phyloP scores from a whole-genome alignment of 1,284 basidiomycete genomes.

The Anthracocystis setariae region DNA sequence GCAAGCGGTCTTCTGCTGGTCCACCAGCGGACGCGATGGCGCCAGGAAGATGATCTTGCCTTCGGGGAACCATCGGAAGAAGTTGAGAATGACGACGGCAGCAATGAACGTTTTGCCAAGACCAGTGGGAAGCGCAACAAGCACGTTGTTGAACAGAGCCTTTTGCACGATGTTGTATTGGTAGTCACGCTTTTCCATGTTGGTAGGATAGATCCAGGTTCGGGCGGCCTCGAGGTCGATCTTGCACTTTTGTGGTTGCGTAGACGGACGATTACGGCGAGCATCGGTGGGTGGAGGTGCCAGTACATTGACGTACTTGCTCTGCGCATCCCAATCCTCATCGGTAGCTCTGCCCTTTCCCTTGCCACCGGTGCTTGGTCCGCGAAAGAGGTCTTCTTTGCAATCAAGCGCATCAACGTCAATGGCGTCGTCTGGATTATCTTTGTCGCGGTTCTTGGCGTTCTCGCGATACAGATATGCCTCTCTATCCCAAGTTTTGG shows the following conservation, averaged over 20 bases:
- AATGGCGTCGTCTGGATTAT: constrained; percentile 16
- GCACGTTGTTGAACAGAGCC: constrained; percentile 89
- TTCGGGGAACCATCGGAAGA: constrained; percentile 62
- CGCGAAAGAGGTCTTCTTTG: constrained; percentile 3
- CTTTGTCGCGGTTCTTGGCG: constrained; percentile 35
- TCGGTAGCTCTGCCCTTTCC: constrained; percentile 14
- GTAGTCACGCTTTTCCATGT: constrained; percentile 87
- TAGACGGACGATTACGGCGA: constrained; percentile 15
- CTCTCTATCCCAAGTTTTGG: constrained; percentile 51
- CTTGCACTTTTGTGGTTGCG: constrained; percentile 57
- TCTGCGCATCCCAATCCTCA: constrained; percentile 30
- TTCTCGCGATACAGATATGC: constrained; percentile 43
- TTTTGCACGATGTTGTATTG: constrained; percentile 92
- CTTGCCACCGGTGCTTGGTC: constrained; percentile 2
- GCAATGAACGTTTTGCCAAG: constrained; percentile 99
- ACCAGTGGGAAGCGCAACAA: constrained; percentile 94
- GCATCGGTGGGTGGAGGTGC: constrained; percentile 12
- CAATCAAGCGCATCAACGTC: constrained; percentile 36
- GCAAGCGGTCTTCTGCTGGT: constrained; percentile 87
- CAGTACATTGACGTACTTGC: constrained; percentile 15
- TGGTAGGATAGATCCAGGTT: constrained; percentile 92
- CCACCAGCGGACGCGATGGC: constrained; percentile 92
- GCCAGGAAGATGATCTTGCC: constrained; percentile 84
- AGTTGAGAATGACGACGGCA: constrained; percentile 84
- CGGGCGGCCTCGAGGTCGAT: constrained; percentile 81